Evolutionary conservation across 768 basidiomycete species (phyloP), one percentile per base, ranked within the genome.

Genomic region (Pulveroboletus sp.): DNA sequence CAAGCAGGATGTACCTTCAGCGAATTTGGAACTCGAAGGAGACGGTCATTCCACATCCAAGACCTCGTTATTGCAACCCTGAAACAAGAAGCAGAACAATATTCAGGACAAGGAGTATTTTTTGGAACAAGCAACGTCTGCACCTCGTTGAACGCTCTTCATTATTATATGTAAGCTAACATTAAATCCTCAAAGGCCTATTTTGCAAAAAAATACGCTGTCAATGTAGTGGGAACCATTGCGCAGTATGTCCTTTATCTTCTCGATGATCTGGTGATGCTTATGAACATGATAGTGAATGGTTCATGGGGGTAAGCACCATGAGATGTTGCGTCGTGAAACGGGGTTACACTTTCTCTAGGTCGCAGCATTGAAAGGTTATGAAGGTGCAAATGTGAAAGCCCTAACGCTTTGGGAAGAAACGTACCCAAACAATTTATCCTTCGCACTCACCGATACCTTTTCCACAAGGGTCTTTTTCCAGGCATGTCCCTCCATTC

Each of bases 391-490:
- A 17, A 92, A 96, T 63, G 70, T 74, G 0, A 69, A 72, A 10
- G 91, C 93, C 1, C 73, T 98, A 63, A 76, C 85, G 38, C 77
- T 90, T 44, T 99, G 96, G 96, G 89, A 97, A 62, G 69, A 79
- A 41, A 82, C 86, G 37, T 85, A 88, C 58, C 69, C 72, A 5
- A 66, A 80, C 62, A 18, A 60, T 18, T 70, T 82, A 27, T 77
- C 86, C 47, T 79, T 91, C 50, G 92, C 93, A 17, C 73, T 97
- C 31, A 96, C 96, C 12, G 96, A 99, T 69, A 99, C 96, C 0
- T 98, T 96, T 69, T 89, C 93, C 6, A 90, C 89, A 2, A 70
- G 79, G 30, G 83, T 80, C 0, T 98, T 97, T 71, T 93, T 92
- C 74, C 77, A 81, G 71, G 93, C 80, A 63, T 36, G 53, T 49